Evolutionary conservation across 2,329 filamentous ascomycete genomes (phyloP), one percentile per base, ranked within the genome.

Genomic region (Calonectria montana): DNA sequence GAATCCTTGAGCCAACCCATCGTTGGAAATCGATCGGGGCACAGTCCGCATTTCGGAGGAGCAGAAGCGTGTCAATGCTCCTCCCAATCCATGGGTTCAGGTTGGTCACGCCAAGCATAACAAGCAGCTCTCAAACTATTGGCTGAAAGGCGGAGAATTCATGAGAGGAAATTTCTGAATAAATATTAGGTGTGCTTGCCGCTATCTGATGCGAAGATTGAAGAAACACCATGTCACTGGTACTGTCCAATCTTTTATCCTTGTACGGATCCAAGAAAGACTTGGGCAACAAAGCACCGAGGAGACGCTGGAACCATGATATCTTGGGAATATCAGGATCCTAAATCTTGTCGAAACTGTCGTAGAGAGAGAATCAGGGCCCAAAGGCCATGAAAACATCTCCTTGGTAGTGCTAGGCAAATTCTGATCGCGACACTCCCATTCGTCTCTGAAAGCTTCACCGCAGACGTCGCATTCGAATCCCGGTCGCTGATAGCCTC

Each of bases 171-270:
- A 90, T 71, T 0, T 84, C 83, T 0, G 81, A 55, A 0, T 90
- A 89, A 48, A 90, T 91, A 2, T 80, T 81, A 0, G 83, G 80
- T 57, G 89, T 88, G 9, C 82, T 88, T 0, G 90, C 86, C 50
- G 91, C 82, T 0, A 89, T 82, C 13, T 88, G 82, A 72, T 91
- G 90, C 0, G 90, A 92, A 0, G 89, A 87, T 0, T 87, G 89
- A 3, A 82, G 82, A 77, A n/a, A 69, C 35, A 25, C 27, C 68
- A 25, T 74, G 10, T 55, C 13, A 5, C 12, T 16, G 1, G 12
- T 6, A 18, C 37, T 5, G 16, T 13, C 5, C 5, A 23, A 9
- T 16, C n/a, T 41, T 15, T 41, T 29, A 2, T 37, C 18, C 12
- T n/a, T 15, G 13, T 57, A 57, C 2, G 31, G 53, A 16, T 37